These are phyloP conservation scores for Daldinia childiae DNA, from an alignment of 495 filamentous ascomycete genomes.

Conservation along the genomic window DNA sequence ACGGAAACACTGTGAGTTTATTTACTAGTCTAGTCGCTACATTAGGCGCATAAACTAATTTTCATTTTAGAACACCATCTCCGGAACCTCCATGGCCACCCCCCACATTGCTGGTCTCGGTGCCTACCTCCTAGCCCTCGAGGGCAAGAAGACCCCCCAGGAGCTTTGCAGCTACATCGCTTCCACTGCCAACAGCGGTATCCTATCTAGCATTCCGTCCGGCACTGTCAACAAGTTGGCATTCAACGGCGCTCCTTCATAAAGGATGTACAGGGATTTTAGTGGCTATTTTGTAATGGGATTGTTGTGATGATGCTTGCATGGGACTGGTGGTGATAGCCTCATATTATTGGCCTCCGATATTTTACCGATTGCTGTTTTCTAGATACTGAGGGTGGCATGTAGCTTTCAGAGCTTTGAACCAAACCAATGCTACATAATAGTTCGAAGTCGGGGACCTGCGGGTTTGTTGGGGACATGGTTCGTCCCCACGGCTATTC, in stretches of 20 bases:
- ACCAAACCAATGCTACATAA: neutral
- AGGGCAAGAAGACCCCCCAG: conserved; percentile 55
- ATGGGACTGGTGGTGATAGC: neutral
- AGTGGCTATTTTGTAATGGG: neutral
- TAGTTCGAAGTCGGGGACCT: conserved; percentile 14
- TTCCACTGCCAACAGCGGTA: conserved; percentile 45
- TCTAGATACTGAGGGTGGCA: neutral
- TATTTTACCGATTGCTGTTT: neutral
- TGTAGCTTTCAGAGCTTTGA: neutral
- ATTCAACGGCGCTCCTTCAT: conserved; percentile 61
- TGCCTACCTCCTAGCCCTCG: conserved; percentile 66
- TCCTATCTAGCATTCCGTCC: conserved; percentile 52
- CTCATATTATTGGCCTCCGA: neutral
- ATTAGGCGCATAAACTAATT: conserved; percentile 4
- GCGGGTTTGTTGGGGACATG: conserved; percentile 16
- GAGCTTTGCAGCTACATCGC: conserved; percentile 57
- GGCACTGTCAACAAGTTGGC: conserved; percentile 60
- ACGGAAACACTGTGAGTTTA: conserved; percentile 56
- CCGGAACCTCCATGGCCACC: conserved; percentile 72
- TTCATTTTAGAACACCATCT: conserved; percentile 66
- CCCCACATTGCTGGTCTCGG: conserved; percentile 71
- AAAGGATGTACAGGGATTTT: conserved; percentile 9
- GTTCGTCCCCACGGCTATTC: conserved; percentile 30
- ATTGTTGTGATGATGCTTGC: neutral
- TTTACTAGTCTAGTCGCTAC: neutral